phyloP scores from a whole-genome alignment of 768 basidiomycete species.

The Calocybe indica region DNA sequence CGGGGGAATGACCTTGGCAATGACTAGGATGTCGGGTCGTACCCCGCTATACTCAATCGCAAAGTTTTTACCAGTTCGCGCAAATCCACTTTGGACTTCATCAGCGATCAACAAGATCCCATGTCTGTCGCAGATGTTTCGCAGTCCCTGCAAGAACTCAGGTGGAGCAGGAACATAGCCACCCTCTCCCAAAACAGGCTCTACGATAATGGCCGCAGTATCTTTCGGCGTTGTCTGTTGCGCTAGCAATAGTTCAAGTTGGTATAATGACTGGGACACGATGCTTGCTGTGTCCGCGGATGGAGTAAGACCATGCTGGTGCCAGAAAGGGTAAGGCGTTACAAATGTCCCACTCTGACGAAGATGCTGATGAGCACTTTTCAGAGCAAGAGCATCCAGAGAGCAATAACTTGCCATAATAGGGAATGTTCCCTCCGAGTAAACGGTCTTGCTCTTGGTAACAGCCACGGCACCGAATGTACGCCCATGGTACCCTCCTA shows the following conservation, averaged over 20 bases:
- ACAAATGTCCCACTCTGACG: constrained; percentile 76
- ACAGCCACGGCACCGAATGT: constrained; percentile 92
- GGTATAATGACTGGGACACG: constrained; percentile 62
- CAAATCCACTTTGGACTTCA: constrained; percentile 89
- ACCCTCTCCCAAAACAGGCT: constrained; percentile 93
- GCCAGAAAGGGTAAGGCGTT: constrained; percentile 91
- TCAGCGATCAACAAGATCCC: constrained; percentile 80
- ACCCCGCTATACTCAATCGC: constrained; percentile 81
- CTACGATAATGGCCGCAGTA: constrained; percentile 90
- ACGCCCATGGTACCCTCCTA: constrained; percentile 84
- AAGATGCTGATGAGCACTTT: constrained; percentile 3
- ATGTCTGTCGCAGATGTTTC: constrained; percentile 83
- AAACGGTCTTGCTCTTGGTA: constrained; percentile 91
- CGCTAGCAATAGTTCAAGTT: constrained; percentile 66
- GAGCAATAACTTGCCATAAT: constrained; percentile 58
- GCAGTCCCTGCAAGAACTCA: constrained; percentile 73
- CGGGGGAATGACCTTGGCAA: constrained; percentile 64
- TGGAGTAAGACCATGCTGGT: constrained; percentile 60
- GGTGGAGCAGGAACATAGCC: constrained; percentile 89
- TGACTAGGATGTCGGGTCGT: constrained; percentile 80
- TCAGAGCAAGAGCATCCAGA: neutral
- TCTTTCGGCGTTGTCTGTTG: constrained; percentile 83
- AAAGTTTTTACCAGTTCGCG: constrained; percentile 79
- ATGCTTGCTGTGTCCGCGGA: constrained; percentile 52
- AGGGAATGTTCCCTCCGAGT: constrained; percentile 72